A percentile compares a stretch with the other conserved stretches of the same genome.
Conservation (phyloP, 352 stramenopile species). For the Pythium guiyangense region DNA sequence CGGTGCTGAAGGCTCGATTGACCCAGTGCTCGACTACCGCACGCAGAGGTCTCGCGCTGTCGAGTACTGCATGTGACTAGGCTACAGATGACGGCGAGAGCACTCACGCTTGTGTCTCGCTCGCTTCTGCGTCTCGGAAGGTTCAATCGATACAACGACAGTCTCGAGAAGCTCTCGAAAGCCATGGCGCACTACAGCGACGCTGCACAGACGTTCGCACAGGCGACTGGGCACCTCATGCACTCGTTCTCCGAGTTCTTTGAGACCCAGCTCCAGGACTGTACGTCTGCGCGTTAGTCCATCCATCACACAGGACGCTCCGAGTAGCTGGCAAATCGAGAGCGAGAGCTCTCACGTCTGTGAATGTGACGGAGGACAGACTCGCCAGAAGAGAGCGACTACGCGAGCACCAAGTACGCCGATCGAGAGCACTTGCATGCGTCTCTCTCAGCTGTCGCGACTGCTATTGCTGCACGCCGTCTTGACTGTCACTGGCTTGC, state of each 20-base stretch:
- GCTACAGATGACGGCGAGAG: not conserved
- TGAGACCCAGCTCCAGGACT: constrained; percentile 47
- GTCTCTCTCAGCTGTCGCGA: not conserved
- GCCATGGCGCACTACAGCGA: constrained; percentile 45
- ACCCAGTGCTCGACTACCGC: constrained; percentile 62
- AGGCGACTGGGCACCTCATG: constrained; percentile 41
- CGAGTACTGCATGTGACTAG: not conserved
- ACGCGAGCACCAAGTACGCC: constrained; percentile 18
- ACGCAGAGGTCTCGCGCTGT: constrained; percentile 34
- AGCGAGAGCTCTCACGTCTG: too few relatives aligned
- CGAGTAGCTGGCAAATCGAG: too few relatives aligned
- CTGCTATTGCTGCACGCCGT: not conserved
- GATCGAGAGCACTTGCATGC: not conserved
- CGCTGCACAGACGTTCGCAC: constrained; percentile 32
- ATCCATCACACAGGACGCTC: not conserved
- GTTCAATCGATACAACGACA: constrained; percentile 59
- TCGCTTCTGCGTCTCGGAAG: constrained; percentile 7
- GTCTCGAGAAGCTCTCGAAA: constrained; percentile 48
- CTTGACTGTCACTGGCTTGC: too few relatives aligned
- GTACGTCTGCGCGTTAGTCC: constrained; percentile 5
- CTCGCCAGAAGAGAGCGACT: constrained; percentile 17
- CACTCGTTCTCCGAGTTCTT: constrained; percentile 61
- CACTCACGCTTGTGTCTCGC: constrained; percentile 1
- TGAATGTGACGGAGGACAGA: constrained; percentile 2
- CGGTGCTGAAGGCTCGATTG: constrained; percentile 42